These are phyloP conservation scores for Cladosporium sp. DNA, from an alignment of 2,329 filamentous ascomycete species.

Conservation along the genomic window DNA sequence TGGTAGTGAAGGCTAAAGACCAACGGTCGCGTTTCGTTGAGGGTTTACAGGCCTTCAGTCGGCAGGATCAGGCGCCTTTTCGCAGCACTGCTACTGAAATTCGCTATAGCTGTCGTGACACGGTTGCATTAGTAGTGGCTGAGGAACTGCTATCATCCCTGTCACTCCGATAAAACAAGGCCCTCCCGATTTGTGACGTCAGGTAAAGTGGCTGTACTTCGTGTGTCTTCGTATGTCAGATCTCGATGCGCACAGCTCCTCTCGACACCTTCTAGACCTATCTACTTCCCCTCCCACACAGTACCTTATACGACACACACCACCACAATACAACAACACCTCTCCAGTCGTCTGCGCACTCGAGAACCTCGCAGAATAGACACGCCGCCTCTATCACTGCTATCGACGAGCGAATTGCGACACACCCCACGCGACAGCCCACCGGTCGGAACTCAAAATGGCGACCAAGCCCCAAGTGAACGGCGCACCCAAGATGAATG, in stretches of 20 bases:
- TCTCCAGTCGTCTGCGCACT: background rate
- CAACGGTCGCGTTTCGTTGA: background rate
- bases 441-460: background rate
- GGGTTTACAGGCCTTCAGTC: background rate
- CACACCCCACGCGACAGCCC: background rate
- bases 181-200: background rate
- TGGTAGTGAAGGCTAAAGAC: background rate
- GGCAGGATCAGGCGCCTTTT: background rate
- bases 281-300: background rate
- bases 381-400: background rate
- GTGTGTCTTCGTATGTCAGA: too few relatives aligned
- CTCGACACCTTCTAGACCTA: slow-evolving; percentile 1
- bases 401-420: background rate
- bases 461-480: slow-evolving; percentile 20
- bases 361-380: background rate
- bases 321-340: background rate
- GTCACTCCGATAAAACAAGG: background rate
- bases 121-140: background rate
- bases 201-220: too few relatives aligned
- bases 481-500: slow-evolving; percentile 25
- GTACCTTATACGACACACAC: background rate
- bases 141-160: slow-evolving; percentile 1
- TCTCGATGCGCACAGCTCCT: background rate
- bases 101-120: background rate
- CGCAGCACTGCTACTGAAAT: background rate